These are phyloP conservation scores for Phytopythium aichiense DNA, from an alignment of 352 stramenopile genomes.

Conservation along the genomic window DNA sequence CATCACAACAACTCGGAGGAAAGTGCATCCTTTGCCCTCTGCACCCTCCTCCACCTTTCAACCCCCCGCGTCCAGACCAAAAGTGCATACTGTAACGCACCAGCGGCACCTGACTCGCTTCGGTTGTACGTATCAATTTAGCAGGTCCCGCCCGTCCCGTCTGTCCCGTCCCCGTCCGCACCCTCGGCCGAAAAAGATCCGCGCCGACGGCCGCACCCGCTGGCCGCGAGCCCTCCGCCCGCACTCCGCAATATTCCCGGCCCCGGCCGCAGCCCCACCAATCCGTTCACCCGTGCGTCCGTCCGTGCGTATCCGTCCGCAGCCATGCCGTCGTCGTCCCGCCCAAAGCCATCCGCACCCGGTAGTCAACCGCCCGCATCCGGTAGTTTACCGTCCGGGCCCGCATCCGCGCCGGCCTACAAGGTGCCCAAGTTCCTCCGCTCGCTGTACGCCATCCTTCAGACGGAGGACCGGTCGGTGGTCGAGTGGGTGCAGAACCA, in stretches of 20 bases:
- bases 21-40: neutral
- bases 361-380: too few relatives aligned
- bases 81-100: too few relatives aligned
- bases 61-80: too few relatives aligned
- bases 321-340: neutral
- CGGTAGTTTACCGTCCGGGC: neutral
- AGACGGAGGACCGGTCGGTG: constrained; percentile 64
- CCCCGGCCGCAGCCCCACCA: too few relatives aligned
- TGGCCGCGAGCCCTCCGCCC: neutral
- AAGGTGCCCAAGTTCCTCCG: constrained; percentile 84
- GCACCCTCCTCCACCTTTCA: too few relatives aligned
- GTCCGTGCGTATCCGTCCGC: neutral
- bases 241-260: neutral
- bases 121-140: neutral
- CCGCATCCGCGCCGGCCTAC: constrained; percentile 17
- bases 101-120: too few relatives aligned
- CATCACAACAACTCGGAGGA: neutral
- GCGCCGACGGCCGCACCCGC: neutral
- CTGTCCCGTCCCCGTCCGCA: too few relatives aligned
- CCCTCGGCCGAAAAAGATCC: neutral
- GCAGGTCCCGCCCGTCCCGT: neutral
- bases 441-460: constrained; percentile 75
- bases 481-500: constrained; percentile 74
- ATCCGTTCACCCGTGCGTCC: too few relatives aligned
- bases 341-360: too few relatives aligned